Evolutionary conservation across 352 stramenopile species (phyloP).

Genomic region (Phytophthora cryptogea): DNA sequence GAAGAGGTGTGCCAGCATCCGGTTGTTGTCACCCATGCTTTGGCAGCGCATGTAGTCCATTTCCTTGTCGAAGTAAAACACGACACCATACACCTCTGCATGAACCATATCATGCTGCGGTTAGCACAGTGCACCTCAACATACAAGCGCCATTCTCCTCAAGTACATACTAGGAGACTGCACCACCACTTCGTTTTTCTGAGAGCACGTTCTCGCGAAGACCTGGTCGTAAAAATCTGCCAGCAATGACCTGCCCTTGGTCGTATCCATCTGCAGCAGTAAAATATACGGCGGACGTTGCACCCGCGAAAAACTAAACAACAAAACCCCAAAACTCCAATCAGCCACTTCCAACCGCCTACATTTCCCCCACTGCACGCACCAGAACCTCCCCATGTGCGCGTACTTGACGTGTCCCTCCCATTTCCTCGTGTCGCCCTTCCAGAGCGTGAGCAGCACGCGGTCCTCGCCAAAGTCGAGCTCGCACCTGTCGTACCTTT

Average conservation of each 20-base stretch:
- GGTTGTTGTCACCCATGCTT: slow-evolving; percentile 55
- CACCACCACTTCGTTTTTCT: slow-evolving; percentile 26
- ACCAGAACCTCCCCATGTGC: slow-evolving; percentile 53
- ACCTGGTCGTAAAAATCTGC: slow-evolving; percentile 63
- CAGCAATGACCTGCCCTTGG: slow-evolving; percentile 37
- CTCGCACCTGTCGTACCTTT: slow-evolving; percentile 48
- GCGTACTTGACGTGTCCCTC: slow-evolving; percentile 40
- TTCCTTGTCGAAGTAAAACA: slow-evolving; percentile 71
- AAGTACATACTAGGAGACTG: slow-evolving; percentile 38
- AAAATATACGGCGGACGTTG: slow-evolving; percentile 54
- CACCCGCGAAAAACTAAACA: slow-evolving; percentile 35
- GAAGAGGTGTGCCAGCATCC: slow-evolving; percentile 39
- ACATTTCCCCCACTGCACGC: slow-evolving; percentile 1
- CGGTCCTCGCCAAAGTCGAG: slow-evolving; percentile 32
- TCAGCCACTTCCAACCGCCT: background rate
- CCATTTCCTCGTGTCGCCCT: slow-evolving; percentile 28
- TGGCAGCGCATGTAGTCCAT: slow-evolving; percentile 66
- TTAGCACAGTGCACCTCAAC: slow-evolving; percentile 1
- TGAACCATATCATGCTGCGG: background rate
- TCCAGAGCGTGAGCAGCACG: slow-evolving; percentile 46
- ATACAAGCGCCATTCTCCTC: background rate
- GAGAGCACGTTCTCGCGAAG: slow-evolving; percentile 42
- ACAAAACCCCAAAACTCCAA: background rate
- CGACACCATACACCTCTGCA: slow-evolving; percentile 61
- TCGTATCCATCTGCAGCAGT: slow-evolving; percentile 50